A percentile compares a stretch with the other conserved stretches of the same genome.
Evolutionary conservation across 176 grass and related monocot genomes (phyloP).

Genomic region (Rhipidocladum racemiflorum): DNA sequence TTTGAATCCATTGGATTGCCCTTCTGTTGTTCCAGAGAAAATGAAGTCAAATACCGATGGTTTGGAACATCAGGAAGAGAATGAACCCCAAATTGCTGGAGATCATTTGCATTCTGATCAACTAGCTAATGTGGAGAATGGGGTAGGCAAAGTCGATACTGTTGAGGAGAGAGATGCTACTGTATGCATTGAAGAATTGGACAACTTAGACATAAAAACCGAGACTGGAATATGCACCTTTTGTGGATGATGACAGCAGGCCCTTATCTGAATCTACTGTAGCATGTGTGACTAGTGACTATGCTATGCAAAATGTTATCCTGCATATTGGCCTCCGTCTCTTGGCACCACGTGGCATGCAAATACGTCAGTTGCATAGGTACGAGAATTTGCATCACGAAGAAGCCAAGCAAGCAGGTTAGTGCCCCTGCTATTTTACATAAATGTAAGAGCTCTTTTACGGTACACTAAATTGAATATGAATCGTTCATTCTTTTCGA

Average conservation of each 20-base stretch:
- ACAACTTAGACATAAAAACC: slow-evolving; percentile 50
- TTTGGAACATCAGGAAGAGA: slow-evolving; percentile 32
- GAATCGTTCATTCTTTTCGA: no score
- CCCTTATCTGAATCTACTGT: slow-evolving; percentile 94
- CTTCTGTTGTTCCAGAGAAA: slow-evolving; percentile 26
- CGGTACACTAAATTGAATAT: no score
- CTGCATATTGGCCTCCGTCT: slow-evolving; percentile 91
- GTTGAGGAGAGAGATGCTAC: slow-evolving; percentile 20
- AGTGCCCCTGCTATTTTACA: slow-evolving; percentile 13
- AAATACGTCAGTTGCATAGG: slow-evolving; percentile 84
- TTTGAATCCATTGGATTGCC: not conserved
- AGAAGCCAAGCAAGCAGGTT: slow-evolving; percentile 81
- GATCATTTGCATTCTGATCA: slow-evolving; percentile 25
- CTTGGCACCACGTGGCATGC: slow-evolving; percentile 92
- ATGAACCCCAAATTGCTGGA: slow-evolving; percentile 30
- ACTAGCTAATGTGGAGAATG: not conserved
- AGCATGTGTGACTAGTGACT: slow-evolving; percentile 86
- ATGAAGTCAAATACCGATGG: not conserved
- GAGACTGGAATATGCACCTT: slow-evolving; percentile 41
- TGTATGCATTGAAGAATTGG: slow-evolving; percentile 45
- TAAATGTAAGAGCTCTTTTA: no score
- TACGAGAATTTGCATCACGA: slow-evolving; percentile 53
- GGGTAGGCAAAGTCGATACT: not conserved
- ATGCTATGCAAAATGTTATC: slow-evolving; percentile 98
- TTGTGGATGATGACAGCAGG: slow-evolving; percentile 55